Conservation (phyloP, 352 stramenopile species). For the Globisporangium acanthophoron region DNA sequence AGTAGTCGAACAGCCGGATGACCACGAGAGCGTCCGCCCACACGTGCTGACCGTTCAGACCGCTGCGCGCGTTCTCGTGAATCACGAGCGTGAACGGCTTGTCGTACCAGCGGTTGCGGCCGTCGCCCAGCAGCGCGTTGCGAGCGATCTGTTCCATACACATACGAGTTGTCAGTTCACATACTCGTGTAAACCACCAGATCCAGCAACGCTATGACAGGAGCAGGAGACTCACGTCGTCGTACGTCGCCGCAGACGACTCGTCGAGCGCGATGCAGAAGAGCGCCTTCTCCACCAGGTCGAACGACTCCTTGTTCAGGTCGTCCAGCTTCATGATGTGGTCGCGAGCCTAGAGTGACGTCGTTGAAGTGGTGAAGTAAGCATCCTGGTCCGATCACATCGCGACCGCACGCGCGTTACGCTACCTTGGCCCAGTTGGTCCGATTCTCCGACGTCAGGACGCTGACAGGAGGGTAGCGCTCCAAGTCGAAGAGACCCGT, state of each 20-base stretch:
- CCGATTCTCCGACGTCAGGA: slow-evolving; percentile 93
- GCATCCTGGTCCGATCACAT: background rate
- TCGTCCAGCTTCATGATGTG: slow-evolving; percentile 84
- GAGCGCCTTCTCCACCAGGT: slow-evolving; percentile 90
- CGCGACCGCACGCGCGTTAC: slow-evolving; percentile 6
- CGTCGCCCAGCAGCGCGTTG: slow-evolving; percentile 83
- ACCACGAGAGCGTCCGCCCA: slow-evolving; percentile 97
- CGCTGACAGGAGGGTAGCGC: slow-evolving; percentile 87
- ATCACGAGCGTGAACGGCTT: slow-evolving; percentile 97
- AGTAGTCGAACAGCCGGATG: slow-evolving; percentile 92
- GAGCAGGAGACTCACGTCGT: slow-evolving; percentile 35
- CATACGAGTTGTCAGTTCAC: background rate
- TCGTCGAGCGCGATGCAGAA: slow-evolving; percentile 93
- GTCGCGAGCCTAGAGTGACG: slow-evolving; percentile 39
- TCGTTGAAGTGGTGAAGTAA: background rate
- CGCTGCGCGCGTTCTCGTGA: slow-evolving; percentile 94
- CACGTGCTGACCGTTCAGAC: slow-evolving; percentile 94
- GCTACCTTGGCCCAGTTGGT: slow-evolving; percentile 92
- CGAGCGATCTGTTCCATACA: slow-evolving; percentile 48
- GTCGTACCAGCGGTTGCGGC: slow-evolving; percentile 97
- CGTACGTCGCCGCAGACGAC: slow-evolving; percentile 67
- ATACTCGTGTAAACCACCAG: background rate
- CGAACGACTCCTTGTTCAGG: slow-evolving; percentile 87
- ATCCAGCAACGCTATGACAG: background rate
- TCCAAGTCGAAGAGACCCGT: slow-evolving; percentile 83